Conservation (phyloP, 345 rosid genomes). For the Noccaea bulbosa region DNA sequence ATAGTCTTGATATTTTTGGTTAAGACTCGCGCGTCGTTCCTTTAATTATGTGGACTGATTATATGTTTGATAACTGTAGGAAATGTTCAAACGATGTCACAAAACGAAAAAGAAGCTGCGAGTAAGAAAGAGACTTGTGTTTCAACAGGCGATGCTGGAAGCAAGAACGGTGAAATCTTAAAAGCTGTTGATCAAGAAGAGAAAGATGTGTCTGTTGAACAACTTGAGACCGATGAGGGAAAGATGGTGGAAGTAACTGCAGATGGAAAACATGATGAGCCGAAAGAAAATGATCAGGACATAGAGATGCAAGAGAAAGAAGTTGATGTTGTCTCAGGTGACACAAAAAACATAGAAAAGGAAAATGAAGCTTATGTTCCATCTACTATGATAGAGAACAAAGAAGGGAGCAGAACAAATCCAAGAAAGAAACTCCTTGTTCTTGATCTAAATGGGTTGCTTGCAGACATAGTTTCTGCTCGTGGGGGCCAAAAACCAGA, state of each 20-base stretch:
- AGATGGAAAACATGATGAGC: conserved; percentile 5
- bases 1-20: too few species aligned
- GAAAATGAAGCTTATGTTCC: neutral
- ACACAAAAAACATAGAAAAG: neutral
- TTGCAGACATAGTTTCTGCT: conserved; percentile 62
- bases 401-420: neutral
- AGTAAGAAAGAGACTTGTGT: neutral
- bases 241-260: conserved; percentile 8
- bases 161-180: too few species aligned
- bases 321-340: neutral
- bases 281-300: too few species aligned
- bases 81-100: neutral
- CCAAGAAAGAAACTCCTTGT: conserved; percentile 59
- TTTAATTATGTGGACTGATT: too few species aligned
- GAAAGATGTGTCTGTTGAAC: neutral
- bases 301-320: conserved; percentile 8
- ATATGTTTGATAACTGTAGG: neutral
- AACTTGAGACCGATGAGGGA: neutral
- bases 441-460: conserved; percentile 82
- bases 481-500: conserved; percentile 56
- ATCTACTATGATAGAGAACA: neutral
- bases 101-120: neutral
- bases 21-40: too few species aligned
- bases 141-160: neutral
- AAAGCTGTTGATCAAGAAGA: neutral